Conservation (phyloP, 2,329 filamentous ascomycete species). For the Aspergillus ochraceus region DNA sequence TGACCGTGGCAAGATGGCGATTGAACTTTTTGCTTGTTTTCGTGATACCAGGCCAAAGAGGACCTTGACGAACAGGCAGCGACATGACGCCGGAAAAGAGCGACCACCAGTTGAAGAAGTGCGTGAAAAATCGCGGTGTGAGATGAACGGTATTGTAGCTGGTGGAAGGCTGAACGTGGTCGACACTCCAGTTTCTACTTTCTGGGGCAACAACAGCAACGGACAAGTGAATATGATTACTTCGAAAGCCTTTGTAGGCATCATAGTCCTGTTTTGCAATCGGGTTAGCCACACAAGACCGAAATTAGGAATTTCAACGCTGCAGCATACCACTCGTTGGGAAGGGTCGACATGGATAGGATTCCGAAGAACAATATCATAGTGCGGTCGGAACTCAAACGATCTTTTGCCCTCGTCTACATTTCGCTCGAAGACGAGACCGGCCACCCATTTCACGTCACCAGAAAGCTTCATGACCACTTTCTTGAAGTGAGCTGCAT, state of each 20-base stretch:
- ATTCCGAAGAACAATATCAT: constrained; percentile 82
- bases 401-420: constrained; percentile 70
- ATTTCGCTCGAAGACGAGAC: constrained; percentile 88
- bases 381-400: constrained; percentile 90
- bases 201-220: constrained; percentile 85
- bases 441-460: constrained; percentile 88
- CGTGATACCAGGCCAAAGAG: constrained; percentile 85
- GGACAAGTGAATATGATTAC: constrained; percentile 93
- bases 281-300: neutral
- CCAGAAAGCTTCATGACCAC: constrained; percentile 98
- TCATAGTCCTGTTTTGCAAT: constrained; percentile 64
- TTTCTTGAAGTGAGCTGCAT: constrained; percentile 90
- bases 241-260: constrained; percentile 94
- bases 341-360: constrained; percentile 67
- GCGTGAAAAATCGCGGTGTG: constrained; percentile 93
- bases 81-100: constrained; percentile 95
- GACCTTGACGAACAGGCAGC: constrained; percentile 87
- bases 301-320: neutral
- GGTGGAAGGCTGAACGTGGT: constrained; percentile 71
- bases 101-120: constrained; percentile 98
- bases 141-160: constrained; percentile 98
- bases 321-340: constrained; percentile 47
- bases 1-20: constrained; percentile 94
- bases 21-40: constrained; percentile 99
- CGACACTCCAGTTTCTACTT: constrained; percentile 80